A percentile compares a stretch with the other conserved stretches of the same genome.
phyloP scores from a whole-genome alignment of 192 early-diverging fungal species.

The Paraglomus brasilianum region DNA sequence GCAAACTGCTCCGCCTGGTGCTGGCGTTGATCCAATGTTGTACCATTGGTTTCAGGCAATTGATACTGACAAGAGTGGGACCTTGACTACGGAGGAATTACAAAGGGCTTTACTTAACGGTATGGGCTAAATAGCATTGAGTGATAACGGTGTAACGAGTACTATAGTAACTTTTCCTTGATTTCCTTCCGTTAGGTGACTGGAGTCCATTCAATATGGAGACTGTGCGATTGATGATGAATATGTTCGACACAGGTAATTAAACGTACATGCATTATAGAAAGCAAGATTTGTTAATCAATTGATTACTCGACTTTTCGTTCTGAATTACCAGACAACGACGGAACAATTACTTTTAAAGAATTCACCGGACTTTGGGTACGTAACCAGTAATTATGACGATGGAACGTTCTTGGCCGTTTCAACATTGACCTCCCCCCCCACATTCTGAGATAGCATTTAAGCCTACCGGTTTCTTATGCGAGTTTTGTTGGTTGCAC shows the following conservation, averaged over 20 bases:
- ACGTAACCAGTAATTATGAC: too few relatives aligned
- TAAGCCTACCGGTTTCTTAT: too few relatives aligned
- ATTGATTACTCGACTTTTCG: neutral
- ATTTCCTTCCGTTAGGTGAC: slow-evolving; percentile 37
- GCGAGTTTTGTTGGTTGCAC: too few relatives aligned
- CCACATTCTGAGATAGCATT: too few relatives aligned
- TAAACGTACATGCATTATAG: neutral
- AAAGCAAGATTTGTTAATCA: neutral
- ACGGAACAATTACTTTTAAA: slow-evolving; percentile 61
- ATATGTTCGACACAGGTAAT: slow-evolving; percentile 55
- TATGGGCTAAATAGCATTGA: neutral
- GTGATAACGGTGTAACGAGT: neutral
- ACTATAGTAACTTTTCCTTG: neutral
- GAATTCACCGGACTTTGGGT: slow-evolving; percentile 66
- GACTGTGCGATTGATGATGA: slow-evolving; percentile 69
- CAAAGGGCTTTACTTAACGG: slow-evolving; percentile 58
- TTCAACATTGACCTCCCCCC: too few relatives aligned
- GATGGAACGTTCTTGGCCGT: too few relatives aligned
- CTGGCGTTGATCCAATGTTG: slow-evolving; percentile 19
- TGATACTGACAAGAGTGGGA: slow-evolving; percentile 52
- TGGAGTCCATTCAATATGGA: slow-evolving; percentile 69
- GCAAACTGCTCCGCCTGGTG: neutral
- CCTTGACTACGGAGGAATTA: slow-evolving; percentile 55
- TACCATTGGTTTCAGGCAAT: slow-evolving; percentile 46
- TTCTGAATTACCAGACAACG: slow-evolving; percentile 39